phyloP scores from a whole-genome alignment of 2,329 filamentous ascomycete species.

The Albifimbria verrucaria region DNA sequence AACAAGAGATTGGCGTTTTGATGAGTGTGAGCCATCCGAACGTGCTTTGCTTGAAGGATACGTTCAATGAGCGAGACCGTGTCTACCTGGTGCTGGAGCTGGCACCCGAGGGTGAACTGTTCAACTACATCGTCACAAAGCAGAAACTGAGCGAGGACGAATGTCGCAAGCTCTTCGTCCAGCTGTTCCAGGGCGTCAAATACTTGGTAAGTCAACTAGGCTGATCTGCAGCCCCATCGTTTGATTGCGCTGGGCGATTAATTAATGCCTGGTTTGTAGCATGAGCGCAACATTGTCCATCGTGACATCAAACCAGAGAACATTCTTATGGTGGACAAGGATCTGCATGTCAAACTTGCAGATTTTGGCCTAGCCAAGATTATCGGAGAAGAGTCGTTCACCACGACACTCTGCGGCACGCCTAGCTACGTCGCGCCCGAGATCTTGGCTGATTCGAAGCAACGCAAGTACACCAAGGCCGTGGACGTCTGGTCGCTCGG shows the following conservation, averaged over 20 bases:
- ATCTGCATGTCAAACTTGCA: slow-evolving; percentile 76
- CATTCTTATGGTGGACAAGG: slow-evolving; percentile 70
- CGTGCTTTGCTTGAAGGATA: slow-evolving; percentile 89
- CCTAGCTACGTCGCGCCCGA: slow-evolving; percentile 68
- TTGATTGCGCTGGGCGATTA: not conserved
- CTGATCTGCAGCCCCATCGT: not conserved
- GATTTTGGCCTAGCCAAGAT: slow-evolving; percentile 87
- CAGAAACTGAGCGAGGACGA: slow-evolving; percentile 76
- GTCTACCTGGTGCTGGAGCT: slow-evolving; percentile 85
- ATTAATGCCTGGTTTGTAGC: slow-evolving; percentile 44
- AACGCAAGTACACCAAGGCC: slow-evolving; percentile 71
- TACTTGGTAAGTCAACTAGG: slow-evolving; percentile 64
- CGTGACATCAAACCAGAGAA: slow-evolving; percentile 84
- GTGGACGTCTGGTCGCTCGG: slow-evolving; percentile 84
- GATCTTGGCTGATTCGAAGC: slow-evolving; percentile 65
- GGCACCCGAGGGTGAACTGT: slow-evolving; percentile 82
- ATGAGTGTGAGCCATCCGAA: slow-evolving; percentile 98
- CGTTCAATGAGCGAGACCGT: slow-evolving; percentile 85
- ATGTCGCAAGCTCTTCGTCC: slow-evolving; percentile 74
- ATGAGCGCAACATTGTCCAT: slow-evolving; percentile 89
- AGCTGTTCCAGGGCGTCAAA: slow-evolving; percentile 82
- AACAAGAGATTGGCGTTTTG: slow-evolving; percentile 93
- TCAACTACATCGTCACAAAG: slow-evolving; percentile 85
- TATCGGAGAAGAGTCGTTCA: slow-evolving; percentile 86
- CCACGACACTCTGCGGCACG: slow-evolving; percentile 78